phyloP scores from a whole-genome alignment of 2,329 filamentous ascomycete species.

The Parastagonospora nodorum region DNA sequence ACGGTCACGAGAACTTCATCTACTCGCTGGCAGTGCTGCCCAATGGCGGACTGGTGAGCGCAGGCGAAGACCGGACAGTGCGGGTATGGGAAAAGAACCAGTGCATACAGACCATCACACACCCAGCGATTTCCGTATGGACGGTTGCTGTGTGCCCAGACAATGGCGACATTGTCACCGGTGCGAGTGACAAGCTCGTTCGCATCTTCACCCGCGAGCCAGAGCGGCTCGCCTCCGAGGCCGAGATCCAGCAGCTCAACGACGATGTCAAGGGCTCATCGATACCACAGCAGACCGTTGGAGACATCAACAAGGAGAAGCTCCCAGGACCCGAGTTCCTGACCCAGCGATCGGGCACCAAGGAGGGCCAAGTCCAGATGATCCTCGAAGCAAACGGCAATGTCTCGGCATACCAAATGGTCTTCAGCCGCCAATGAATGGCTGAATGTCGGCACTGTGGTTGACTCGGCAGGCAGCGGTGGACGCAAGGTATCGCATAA shows the following conservation, averaged over 20 bases:
- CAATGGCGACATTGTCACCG: conserved; percentile 91
- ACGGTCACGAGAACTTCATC: conserved; percentile 93
- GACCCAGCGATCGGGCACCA: conserved; percentile 80
- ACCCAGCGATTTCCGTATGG: conserved; percentile 97
- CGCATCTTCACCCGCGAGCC: conserved; percentile 79
- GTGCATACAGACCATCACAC: conserved; percentile 94
- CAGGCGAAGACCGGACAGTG: conserved; percentile 92
- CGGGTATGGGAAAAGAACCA: conserved; percentile 82
- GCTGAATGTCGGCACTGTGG: conserved; percentile 91
- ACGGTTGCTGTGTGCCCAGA: conserved; percentile 79
- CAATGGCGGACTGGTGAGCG: conserved; percentile 85
- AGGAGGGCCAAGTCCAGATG: conserved; percentile 95
- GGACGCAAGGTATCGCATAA: conserved; percentile 68
- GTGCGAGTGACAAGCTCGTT: conserved; percentile 84
- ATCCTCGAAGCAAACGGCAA: conserved; percentile 81
- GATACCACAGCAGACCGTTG: conserved; percentile 84
- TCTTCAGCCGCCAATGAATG: conserved; percentile 70
- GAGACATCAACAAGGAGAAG: conserved; percentile 83
- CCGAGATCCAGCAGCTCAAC: conserved; percentile 75
- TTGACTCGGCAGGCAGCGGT: conserved; percentile 83
- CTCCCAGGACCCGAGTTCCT: conserved; percentile 88
- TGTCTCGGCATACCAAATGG: conserved; percentile 88
- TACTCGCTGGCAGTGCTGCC: conserved; percentile 81
- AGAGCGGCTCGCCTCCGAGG: conserved; percentile 71
- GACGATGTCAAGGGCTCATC: conserved; percentile 80